Evolutionary conservation across 257 asterid species (phyloP).

Genomic region (Plectranthus barbatus): DNA sequence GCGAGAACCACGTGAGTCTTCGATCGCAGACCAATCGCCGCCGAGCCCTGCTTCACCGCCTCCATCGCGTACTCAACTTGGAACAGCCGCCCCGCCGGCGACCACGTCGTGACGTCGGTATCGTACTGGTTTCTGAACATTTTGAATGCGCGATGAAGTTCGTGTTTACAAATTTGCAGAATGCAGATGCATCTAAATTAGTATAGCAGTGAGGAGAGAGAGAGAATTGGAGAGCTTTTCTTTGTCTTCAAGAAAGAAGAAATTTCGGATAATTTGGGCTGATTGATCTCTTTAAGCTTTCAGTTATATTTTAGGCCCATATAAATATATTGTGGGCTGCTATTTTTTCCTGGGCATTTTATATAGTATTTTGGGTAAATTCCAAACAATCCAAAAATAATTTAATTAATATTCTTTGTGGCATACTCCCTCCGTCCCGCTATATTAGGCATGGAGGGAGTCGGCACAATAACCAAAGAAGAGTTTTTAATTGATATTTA

Average conservation of each 20-base stretch:
- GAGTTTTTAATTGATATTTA: too few relatives aligned
- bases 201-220: conserved; percentile 8
- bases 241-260: conserved; percentile 50
- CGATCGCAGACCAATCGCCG: conserved; percentile 93
- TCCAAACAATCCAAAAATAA: too few relatives aligned
- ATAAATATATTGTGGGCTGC: too few relatives aligned
- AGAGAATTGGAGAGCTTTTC: conserved; percentile 22
- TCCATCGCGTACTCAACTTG: conserved; percentile 99
- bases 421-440: too few relatives aligned
- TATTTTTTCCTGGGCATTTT: too few relatives aligned
- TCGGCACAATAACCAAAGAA: too few relatives aligned
- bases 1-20: conserved; percentile 88
- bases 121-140: conserved; percentile 98
- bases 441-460: too few relatives aligned
- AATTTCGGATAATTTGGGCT: too few relatives aligned
- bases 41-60: conserved; percentile 98
- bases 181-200: conserved; percentile 13
- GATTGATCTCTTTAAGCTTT: too few relatives aligned
- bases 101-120: conserved; percentile 98
- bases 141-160: conserved; percentile 8
- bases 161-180: not conserved
- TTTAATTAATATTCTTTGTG: too few relatives aligned
- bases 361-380: too few relatives aligned
- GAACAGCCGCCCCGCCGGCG: conserved; percentile 91
- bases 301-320: too few relatives aligned